Evolutionary conservation across 2,329 filamentous ascomycete genomes (phyloP), one percentile per base, ranked within the genome.

Genomic region (Cryoendolithus antarcticus): DNA sequence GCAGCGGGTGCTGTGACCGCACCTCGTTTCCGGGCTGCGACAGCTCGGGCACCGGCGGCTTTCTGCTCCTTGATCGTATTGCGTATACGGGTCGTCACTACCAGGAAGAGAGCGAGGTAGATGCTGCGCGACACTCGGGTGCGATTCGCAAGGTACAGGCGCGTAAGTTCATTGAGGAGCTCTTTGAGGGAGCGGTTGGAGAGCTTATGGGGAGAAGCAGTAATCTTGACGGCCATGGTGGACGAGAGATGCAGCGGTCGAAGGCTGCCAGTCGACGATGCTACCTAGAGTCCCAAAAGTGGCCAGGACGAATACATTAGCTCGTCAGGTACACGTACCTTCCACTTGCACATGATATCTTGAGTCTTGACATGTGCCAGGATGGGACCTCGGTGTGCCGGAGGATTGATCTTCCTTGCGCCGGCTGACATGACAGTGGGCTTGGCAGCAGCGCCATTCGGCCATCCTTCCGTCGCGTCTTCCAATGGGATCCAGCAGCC

Each of bases 11-110:
- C 48, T 6, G 44, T 46, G 1, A 48, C 42, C 6, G 39, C 39
- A 9, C 48, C 52, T 41, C 48, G 49, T 29, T 50, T 48, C 56
- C 77, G 61, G 58, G 71, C 54, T 48, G 77, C 74, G 4, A 76
- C 74, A 44, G 83, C 78, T 45, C 80, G 75, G 38, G 68, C 68
- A 1, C 82, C 81, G 2, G 86, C 84, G 10, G 84, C 83, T 61
- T 93, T 94, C 61, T 96, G 91, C 60, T 95, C 88, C 43, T 82
- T 80, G 56, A 96, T 81, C 52, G 89, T 88, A 73, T 86, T 80
- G 52, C 88, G 86, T 39, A 96, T 79, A 53, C 91, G 86, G 61
- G 93, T 88, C 44, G 80, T 70, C 44, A 94, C 75, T 35, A 85
- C 78, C 49, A 89, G 66, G 51, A 89, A 76, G 50, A 95, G 72